phyloP scores from a whole-genome alignment of 2,329 filamentous ascomycete species.

The Cladosporium austrohemisphaericum region DNA sequence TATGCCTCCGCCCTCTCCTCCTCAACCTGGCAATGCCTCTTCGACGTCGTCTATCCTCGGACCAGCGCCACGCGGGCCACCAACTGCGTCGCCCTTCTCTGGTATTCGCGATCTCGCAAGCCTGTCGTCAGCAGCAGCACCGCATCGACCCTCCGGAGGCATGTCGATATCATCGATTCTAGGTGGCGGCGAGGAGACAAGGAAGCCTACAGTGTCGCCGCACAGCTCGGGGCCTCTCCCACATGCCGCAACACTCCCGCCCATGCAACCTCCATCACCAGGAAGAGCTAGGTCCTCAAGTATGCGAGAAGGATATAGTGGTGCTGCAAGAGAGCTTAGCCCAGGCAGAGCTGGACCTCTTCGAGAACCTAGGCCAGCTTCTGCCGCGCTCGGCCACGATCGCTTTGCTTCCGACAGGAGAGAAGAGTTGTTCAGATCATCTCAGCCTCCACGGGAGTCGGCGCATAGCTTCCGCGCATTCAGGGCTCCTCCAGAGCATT shows the following conservation, averaged over 20 bases:
- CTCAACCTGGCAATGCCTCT: constrained; percentile 36
- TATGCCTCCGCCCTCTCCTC: constrained; percentile 50
- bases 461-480: constrained; percentile 30
- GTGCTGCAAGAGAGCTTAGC: constrained; percentile 23
- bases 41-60: constrained; percentile 33
- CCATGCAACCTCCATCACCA: constrained; percentile 48
- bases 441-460: constrained; percentile 30
- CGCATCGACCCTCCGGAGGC: constrained; percentile 54
- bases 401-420: constrained; percentile 26
- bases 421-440: constrained; percentile 32
- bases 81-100: constrained; percentile 44
- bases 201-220: constrained; percentile 30
- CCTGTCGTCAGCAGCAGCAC: constrained; percentile 37
- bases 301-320: constrained; percentile 31
- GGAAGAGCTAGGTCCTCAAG: constrained; percentile 36
- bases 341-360: constrained; percentile 24
- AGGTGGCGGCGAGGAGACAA: constrained; percentile 40
- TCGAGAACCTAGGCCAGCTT: constrained; percentile 24
- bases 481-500: constrained; percentile 21
- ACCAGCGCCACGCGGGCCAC: constrained; percentile 40
- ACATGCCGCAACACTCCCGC: constrained; percentile 33
- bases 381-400: constrained; percentile 20
- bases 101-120: constrained; percentile 55
- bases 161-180: constrained; percentile 75
- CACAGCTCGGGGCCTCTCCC: constrained; percentile 27